These are phyloP conservation scores for Teratosphaeria zuluensis DNA, from an alignment of 2,329 filamentous ascomycete genomes.

Conservation along the genomic window DNA sequence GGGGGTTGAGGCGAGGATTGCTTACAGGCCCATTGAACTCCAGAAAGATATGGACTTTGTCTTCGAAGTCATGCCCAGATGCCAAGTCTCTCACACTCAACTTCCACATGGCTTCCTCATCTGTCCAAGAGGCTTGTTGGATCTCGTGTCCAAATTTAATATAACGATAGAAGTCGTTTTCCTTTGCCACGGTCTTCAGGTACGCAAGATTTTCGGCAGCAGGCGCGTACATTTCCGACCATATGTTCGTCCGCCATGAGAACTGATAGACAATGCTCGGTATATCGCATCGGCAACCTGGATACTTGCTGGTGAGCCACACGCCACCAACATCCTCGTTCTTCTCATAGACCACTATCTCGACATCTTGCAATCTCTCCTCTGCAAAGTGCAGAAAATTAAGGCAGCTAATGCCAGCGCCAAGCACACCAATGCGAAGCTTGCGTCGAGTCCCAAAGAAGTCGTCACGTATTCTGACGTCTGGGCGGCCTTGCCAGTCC, in stretches of 20 bases:
- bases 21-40: constrained; percentile 15
- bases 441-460: constrained; percentile 14
- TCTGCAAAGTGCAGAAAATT: constrained; percentile 15
- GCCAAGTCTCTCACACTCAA: constrained; percentile 8
- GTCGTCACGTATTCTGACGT: constrained; percentile 8
- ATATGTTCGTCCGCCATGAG: constrained; percentile 21
- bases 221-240: constrained; percentile 15
- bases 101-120: constrained; percentile 10
- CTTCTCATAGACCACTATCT: constrained; percentile 16
- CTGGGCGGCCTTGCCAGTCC: constrained; percentile 3
- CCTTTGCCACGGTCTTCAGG: constrained; percentile 9
- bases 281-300: constrained; percentile 25
- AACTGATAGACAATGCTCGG: constrained; percentile 25
- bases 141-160: constrained; percentile 12
- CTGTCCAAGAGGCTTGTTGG: constrained; percentile 8
- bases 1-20: constrained; percentile 3
- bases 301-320: constrained; percentile 25
- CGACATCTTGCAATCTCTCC: constrained; percentile 9
- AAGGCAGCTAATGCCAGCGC: constrained; percentile 14
- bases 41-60: constrained; percentile 13
- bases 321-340: constrained; percentile 27
- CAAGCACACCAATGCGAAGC: constrained; percentile 11
- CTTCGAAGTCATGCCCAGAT: constrained; percentile 4
- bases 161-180: constrained; percentile 12
- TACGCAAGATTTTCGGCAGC: constrained; percentile 13